Conservation (phyloP, 257 asterid species). For the Ballota nigra region DNA sequence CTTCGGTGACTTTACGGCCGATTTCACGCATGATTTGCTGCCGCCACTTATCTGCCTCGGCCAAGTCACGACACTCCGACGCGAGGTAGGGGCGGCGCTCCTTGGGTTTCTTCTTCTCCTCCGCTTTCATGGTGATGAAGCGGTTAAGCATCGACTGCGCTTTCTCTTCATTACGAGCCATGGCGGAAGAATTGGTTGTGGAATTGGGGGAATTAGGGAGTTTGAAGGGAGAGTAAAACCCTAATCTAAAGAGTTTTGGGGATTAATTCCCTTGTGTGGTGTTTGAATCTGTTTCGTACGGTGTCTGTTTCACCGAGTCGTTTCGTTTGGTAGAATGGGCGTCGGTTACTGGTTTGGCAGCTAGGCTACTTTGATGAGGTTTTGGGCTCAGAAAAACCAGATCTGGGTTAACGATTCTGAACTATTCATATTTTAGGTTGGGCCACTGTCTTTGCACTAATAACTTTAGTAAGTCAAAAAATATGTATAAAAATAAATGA, state of each 20-base stretch:
- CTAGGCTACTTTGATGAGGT: no score
- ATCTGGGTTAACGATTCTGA: no score
- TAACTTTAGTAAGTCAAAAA: no score
- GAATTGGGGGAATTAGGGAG: constrained; percentile 9
- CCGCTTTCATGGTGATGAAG: constrained; percentile 81
- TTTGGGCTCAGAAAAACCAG: no score
- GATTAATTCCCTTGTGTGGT: no score
- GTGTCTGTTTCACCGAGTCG: no score
- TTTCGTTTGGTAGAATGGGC: no score
- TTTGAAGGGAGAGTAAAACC: neutral
- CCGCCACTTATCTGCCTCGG: constrained; percentile 98
- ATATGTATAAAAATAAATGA: no score
- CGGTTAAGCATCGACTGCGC: constrained; percentile 95
- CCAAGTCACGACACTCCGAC: constrained; percentile 93
- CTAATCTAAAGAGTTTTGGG: neutral
- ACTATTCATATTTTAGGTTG: no score
- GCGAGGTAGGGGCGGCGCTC: constrained; percentile 96
- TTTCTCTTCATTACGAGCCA: constrained; percentile 99
- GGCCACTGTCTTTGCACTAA: no score
- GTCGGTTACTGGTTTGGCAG: no score
- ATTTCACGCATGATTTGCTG: constrained; percentile 96
- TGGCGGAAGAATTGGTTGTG: constrained; percentile 39
- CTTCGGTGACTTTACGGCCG: constrained; percentile 88
- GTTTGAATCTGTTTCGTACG: no score
- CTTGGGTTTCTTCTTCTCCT: constrained; percentile 86